Conservation (phyloP, 1,139 yeast species). For the Scheffersomyces lignicola region DNA sequence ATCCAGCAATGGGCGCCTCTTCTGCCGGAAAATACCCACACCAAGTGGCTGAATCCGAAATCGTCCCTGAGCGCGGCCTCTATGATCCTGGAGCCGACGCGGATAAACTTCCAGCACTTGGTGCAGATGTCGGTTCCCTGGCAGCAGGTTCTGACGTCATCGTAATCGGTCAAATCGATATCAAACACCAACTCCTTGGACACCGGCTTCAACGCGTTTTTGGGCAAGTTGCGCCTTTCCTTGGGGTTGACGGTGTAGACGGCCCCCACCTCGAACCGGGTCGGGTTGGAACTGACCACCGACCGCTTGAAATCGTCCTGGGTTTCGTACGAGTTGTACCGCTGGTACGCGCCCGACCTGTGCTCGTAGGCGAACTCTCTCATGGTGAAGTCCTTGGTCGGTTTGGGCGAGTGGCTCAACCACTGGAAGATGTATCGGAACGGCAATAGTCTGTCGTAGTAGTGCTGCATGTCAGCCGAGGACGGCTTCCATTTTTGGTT, state of each 20-base stretch:
- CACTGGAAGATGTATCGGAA: conserved; percentile 78
- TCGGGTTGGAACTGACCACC: conserved; percentile 74
- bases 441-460: conserved; percentile 71
- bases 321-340: conserved; percentile 75
- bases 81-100: conserved; percentile 79
- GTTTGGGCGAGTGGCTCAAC: conserved; percentile 82
- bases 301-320: conserved; percentile 75
- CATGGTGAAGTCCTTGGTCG: conserved; percentile 71
- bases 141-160: conserved; percentile 91
- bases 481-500: conserved; percentile 40
- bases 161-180: conserved; percentile 97
- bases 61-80: conserved; percentile 76
- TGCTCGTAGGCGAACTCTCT: conserved; percentile 94
- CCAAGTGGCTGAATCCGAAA: conserved; percentile 81
- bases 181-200: conserved; percentile 91
- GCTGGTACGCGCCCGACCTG: conserved; percentile 80
- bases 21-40: conserved; percentile 98
- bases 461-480: conserved; percentile 68
- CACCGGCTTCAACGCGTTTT: conserved; percentile 75
- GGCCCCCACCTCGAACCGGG: conserved; percentile 95
- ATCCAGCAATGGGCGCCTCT: conserved; percentile 99
- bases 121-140: conserved; percentile 78
- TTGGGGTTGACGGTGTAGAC: conserved; percentile 84
- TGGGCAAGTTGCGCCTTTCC: conserved; percentile 77
- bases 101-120: conserved; percentile 93